A percentile compares a stretch with the other conserved stretches of the same genome.
Conservation (phyloP, 768 basidiomycete genomes). For the Suillus americanus region DNA sequence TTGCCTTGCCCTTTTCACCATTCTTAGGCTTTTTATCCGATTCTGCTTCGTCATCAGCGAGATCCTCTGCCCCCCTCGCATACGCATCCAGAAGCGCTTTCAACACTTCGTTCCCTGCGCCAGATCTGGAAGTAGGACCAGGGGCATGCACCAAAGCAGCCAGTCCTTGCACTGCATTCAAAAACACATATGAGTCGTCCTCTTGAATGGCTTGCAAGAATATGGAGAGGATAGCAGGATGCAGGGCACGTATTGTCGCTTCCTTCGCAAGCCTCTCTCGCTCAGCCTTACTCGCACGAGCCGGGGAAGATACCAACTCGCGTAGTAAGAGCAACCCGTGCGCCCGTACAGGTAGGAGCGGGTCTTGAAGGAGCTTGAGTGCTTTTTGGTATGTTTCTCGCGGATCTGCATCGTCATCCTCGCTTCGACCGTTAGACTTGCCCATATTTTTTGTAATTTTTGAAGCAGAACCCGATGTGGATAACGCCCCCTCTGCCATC, state of each 20-base stretch:
- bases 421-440: slow-evolving; percentile 33
- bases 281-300: slow-evolving; percentile 7
- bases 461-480: slow-evolving; percentile 40
- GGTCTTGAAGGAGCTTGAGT: slow-evolving; percentile 84
- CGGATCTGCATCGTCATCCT: slow-evolving; percentile 24
- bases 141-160: slow-evolving; percentile 80
- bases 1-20: background rate
- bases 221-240: slow-evolving; percentile 83
- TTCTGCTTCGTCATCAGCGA: slow-evolving; percentile 35
- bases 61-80: slow-evolving; percentile 48
- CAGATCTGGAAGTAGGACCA: slow-evolving; percentile 23
- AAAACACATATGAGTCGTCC: slow-evolving; percentile 93
- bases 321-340: slow-evolving; percentile 86
- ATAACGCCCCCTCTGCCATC: slow-evolving; percentile 41
- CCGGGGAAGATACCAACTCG: slow-evolving; percentile 57
- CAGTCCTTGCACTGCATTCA: slow-evolving; percentile 90
- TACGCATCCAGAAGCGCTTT: slow-evolving; percentile 68
- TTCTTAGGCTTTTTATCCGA: slow-evolving; percentile 42
- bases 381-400: slow-evolving; percentile 84
- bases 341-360: slow-evolving; percentile 89
- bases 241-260: slow-evolving; percentile 57
- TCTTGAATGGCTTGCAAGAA: slow-evolving; percentile 86
- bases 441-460: slow-evolving; percentile 24
- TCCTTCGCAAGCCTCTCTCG: background rate
- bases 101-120: slow-evolving; percentile 56